Percentiles rank a stretch among this genome's conserved stretches.
Conservation (phyloP, 805 yeast genomes). For the Lachancea quebecensis region DNA sequence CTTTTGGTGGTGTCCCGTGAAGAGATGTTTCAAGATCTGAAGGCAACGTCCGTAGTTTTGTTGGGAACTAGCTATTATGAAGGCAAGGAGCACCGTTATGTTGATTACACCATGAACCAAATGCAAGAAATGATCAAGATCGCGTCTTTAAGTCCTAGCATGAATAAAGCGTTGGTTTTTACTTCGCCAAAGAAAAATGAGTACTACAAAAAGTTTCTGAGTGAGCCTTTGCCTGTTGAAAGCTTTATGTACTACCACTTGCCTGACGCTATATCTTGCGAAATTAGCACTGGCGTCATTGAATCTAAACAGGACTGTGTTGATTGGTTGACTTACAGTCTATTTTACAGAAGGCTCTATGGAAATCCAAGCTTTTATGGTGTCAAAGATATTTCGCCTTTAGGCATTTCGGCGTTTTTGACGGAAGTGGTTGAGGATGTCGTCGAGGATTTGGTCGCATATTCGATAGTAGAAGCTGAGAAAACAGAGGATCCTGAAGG, state of each 20-base stretch:
- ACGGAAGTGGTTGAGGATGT: slow-evolving; percentile 77
- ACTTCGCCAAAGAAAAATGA: slow-evolving; percentile 49
- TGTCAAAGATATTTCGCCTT: slow-evolving; percentile 51
- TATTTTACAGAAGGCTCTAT: slow-evolving; percentile 72
- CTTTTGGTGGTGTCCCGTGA: slow-evolving; percentile 59
- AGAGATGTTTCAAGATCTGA: slow-evolving; percentile 42
- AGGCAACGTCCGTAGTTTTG: slow-evolving; percentile 50
- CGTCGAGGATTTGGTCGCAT: slow-evolving; percentile 53
- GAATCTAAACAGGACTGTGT: slow-evolving; percentile 74
- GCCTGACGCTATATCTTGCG: slow-evolving; percentile 65
- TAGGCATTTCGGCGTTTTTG: slow-evolving; percentile 71
- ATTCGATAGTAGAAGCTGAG: slow-evolving; percentile 56
- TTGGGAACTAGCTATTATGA: slow-evolving; percentile 68
- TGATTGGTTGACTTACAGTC: slow-evolving; percentile 83
- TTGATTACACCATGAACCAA: slow-evolving; percentile 61
- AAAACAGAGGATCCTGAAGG: slow-evolving; percentile 30
- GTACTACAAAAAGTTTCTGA: slow-evolving; percentile 65
- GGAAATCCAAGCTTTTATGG: slow-evolving; percentile 87
- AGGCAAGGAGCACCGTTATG: slow-evolving; percentile 62
- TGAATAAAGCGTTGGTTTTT: slow-evolving; percentile 41
- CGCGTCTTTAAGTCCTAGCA: slow-evolving; percentile 23
- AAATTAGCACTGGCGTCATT: slow-evolving; percentile 60
- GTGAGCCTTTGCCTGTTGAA: slow-evolving; percentile 76
- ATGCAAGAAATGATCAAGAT: slow-evolving; percentile 59
- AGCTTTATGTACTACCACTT: slow-evolving; percentile 55